Percentiles rank a stretch among this genome's conserved stretches.
phyloP scores from a whole-genome alignment of 305 asterid species.

The Solanum hybrid region DNA sequence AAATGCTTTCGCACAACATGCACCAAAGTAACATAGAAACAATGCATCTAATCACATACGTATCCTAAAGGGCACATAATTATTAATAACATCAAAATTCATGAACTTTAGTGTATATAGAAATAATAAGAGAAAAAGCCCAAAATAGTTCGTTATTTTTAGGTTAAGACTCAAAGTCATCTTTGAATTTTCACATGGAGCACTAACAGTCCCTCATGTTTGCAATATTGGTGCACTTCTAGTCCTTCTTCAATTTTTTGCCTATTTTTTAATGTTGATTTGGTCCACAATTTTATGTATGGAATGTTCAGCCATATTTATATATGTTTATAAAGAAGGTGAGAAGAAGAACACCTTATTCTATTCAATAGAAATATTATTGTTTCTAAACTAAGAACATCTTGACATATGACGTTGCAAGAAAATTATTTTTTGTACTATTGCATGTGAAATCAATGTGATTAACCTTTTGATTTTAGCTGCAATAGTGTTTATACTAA shows the following conservation, averaged over 20 bases:
- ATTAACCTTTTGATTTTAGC: neutral
- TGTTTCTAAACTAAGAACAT: neutral
- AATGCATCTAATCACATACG: neutral
- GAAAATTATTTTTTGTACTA: neutral
- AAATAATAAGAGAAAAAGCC: neutral
- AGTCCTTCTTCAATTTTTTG: neutral
- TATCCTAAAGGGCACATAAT: neutral
- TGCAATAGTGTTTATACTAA: neutral
- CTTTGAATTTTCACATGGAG: neutral
- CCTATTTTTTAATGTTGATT: neutral
- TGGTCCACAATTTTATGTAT: neutral
- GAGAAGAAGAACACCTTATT: neutral
- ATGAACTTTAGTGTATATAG: neutral
- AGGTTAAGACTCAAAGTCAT: neutral
- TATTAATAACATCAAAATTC: neutral
- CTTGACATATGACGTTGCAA: neutral
- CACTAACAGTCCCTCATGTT: neutral
- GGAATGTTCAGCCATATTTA: neutral
- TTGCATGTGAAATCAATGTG: neutral
- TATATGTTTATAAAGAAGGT: neutral
- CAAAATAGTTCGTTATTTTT: too few species aligned
- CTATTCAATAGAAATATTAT: neutral
- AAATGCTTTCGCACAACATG: neutral
- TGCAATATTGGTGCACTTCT: neutral
- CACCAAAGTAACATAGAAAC: neutral